Evolutionary conservation across 192 early-diverging fungal genomes (phyloP), one percentile per base, ranked within the genome.

Genomic region (Kickxella alabastrina): DNA sequence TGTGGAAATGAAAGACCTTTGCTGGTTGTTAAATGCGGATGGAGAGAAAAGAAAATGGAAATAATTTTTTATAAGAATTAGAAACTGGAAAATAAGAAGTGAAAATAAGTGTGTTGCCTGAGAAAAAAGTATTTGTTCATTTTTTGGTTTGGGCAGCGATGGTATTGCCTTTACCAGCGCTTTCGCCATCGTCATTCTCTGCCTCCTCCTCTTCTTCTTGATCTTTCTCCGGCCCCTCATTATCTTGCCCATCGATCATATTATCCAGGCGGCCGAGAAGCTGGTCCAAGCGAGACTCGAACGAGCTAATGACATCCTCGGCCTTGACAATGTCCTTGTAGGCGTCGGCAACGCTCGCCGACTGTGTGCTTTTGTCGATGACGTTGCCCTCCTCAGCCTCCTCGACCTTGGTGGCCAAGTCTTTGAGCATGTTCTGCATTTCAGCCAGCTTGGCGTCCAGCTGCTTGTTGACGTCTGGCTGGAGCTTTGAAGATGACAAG

Each of bases 231-330:
- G 27, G 13, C 22, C 28, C 25, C 12, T 55, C 31, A 32, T 6
- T 32, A 6, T 32, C 40, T 1, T 43, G 13, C 3, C 39, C 42
- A 4, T 63, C 65, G 18, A 75, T 43, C 22, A 75, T 31, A 26
- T 19, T 42, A 39, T 68, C 71, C 29, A 75, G 57, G 10, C 49
- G 40, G 23, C 59, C 35, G 1, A 75, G 60, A 25, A 75, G 49
- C 2, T 17, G 8, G 44, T 75, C 65, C 24, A 75, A 36, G 32
- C 50, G 59, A 13, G 59, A 19, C 44, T 75, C 71, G 19, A 63
- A 56, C 19, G 39, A 38, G 18, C 43, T 60, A 35, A 67, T 29
- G 15, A 56, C 55, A 13, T 59, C 24, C 37, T 75, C 71, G 0
- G 54, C 54, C n/a, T 36, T 26, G 10, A 43, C 15, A 18, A 63